These are phyloP conservation scores for Podospora fimiseda DNA, from an alignment of 495 filamentous ascomycete genomes.

Conservation along the genomic window DNA sequence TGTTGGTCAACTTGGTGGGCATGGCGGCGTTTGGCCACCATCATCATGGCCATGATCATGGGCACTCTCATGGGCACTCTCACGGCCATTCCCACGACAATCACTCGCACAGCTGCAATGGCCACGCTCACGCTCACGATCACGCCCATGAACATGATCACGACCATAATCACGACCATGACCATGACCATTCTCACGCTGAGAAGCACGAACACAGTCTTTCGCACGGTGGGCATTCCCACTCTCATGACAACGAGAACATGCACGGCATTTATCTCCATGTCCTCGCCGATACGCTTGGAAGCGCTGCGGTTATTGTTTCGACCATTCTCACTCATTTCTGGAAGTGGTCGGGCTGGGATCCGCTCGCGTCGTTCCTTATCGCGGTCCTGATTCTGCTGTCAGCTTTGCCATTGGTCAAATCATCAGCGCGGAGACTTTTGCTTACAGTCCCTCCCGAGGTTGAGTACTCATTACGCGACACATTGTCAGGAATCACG, in stretches of 20 bases:
- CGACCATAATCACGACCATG: constrained; percentile 21
- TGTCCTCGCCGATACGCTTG: constrained; percentile 89
- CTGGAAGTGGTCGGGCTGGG: constrained; percentile 87
- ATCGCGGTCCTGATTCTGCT: constrained; percentile 90
- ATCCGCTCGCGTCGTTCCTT: constrained; percentile 86
- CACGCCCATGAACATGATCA: constrained; percentile 51
- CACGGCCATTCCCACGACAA: constrained; percentile 34
- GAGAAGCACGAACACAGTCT: constrained; percentile 32
- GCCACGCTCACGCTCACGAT: constrained; percentile 46
- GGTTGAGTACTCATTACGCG: constrained; percentile 81
- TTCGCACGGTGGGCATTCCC: constrained; percentile 32
- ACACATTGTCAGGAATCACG: constrained; percentile 76
- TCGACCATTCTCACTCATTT: constrained; percentile 84
- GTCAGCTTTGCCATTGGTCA: constrained; percentile 82
- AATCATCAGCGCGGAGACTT: constrained; percentile 70
- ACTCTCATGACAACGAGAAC: constrained; percentile 85
- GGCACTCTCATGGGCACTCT: constrained; percentile 19
- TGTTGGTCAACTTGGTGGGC: constrained; percentile 86
- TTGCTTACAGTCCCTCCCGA: constrained; percentile 79
- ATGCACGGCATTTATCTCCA: constrained; percentile 99
- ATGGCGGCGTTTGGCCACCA: constrained; percentile 78
- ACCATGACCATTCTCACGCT: constrained; percentile 26
- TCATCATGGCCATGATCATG: constrained; percentile 55
- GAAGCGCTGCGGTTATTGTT: constrained; percentile 88
- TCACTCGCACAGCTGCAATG: constrained; percentile 23